These are phyloP conservation scores for Pachyrhizus erosus DNA, from an alignment of 306 rosid species.

Conservation along the genomic window DNA sequence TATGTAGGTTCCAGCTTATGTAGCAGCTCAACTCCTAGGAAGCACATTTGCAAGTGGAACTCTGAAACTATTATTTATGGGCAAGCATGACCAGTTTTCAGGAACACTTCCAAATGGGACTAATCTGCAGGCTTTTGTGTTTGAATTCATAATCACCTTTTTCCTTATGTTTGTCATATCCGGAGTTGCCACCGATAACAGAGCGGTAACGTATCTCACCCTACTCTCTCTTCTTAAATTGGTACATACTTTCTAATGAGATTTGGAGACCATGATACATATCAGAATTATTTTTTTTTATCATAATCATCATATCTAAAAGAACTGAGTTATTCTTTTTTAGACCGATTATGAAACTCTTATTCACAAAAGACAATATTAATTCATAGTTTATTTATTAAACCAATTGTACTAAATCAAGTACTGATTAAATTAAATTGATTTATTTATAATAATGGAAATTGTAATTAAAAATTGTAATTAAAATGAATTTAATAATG, in stretches of 20 bases:
- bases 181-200: conserved; percentile 81
- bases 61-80: conserved; percentile 63
- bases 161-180: conserved; percentile 81
- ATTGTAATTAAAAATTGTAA: neutral
- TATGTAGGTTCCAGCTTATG: conserved; percentile 71
- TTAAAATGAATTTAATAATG: neutral
- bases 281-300: too few species aligned
- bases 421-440: too few species aligned
- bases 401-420: too few species aligned
- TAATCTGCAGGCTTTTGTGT: conserved; percentile 64
- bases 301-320: too few species aligned
- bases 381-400: too few species aligned
- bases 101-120: conserved; percentile 73
- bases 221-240: neutral
- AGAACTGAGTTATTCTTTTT: too few species aligned
- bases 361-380: too few species aligned
- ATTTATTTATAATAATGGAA: neutral
- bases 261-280: too few species aligned
- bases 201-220: conserved; percentile 59
- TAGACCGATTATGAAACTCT: too few species aligned
- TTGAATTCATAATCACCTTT: conserved; percentile 86
- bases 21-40: conserved; percentile 70
- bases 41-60: conserved; percentile 83
- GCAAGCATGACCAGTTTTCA: conserved; percentile 50
- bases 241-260: too few species aligned